Evolutionary conservation across 345 rosid genomes (phyloP).

Genomic region (Euphorbia pulcherrima): DNA sequence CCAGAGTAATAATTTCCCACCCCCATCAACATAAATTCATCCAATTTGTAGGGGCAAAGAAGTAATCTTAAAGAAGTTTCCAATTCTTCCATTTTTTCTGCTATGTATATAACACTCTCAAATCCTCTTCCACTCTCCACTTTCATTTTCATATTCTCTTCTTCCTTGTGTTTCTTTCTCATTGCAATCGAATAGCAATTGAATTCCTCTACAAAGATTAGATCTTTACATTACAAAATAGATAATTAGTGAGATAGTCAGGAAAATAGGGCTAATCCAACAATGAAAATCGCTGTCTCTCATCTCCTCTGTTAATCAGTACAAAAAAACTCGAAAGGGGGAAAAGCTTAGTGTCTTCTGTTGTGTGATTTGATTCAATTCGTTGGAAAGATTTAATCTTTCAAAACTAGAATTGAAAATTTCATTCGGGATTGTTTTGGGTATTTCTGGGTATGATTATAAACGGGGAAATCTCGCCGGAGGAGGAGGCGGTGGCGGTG

Average conservation of each 20-base stretch:
- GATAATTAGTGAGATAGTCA: not conserved
- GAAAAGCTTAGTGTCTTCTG: not conserved
- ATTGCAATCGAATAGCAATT: not conserved
- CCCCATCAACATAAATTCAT: not conserved
- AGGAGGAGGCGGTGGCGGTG: slow-evolving; percentile 13
- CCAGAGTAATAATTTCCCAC: no score
- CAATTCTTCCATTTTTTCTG: not conserved
- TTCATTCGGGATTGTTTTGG: slow-evolving; percentile 9
- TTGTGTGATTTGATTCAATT: not conserved
- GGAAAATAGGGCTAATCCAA: not conserved
- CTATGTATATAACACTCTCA: not conserved
- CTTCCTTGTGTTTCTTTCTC: not conserved
- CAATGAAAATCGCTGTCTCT: not conserved
- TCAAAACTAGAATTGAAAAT: not conserved
- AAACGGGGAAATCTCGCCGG: slow-evolving; percentile 34
- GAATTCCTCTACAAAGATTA: not conserved
- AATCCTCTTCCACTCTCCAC: not conserved
- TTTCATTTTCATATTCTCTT: not conserved
- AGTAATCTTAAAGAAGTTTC: not conserved
- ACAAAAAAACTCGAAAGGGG: not conserved
- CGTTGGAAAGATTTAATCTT: slow-evolving; percentile 3
- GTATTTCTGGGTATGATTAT: slow-evolving; percentile 41
- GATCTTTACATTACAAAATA: not conserved
- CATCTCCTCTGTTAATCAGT: not conserved
- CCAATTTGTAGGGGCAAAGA: not conserved